Evolutionary conservation across 2,329 filamentous ascomycete genomes (phyloP), one percentile per base, ranked within the genome.

Genomic region (Drechslerella coelobrocha): DNA sequence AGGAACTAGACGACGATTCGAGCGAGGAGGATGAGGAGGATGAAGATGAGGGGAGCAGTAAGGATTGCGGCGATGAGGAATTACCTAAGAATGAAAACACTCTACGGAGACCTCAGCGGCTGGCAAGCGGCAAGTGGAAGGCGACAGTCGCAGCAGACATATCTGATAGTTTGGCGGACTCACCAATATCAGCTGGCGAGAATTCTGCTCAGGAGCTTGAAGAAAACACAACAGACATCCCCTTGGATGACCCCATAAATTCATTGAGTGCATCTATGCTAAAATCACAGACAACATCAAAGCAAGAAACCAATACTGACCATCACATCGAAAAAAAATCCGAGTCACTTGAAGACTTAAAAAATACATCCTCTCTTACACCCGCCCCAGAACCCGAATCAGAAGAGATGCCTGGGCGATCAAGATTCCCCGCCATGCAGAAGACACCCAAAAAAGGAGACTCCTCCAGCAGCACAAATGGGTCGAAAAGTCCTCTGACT

Each of bases 351-450:
- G 5, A 12, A 10, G 8, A 24, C 4, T 6, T 21, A 26, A 7
- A 60, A 14, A 41, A 19, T n/a, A 2, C 2, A n/a, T 12, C 2
- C 8, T 19, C 43, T 26, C 7, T 1, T 48, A 31, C 10, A 23
- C 10, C 21, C 2, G 24, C 12, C 26, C 7, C 17, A 19, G 17
- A 23, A 9, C 10, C 23, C 6, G 37, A 34, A 14, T n/a, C 6
- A 26, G n/a, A n/a, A 24, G 19, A 45, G 6, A 57, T 69, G 34
- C 26, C 57, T 5, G 26, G 45, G 2, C 45, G 19, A 29, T 50
- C 48, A 1, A 27, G 34, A 41, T 61, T 50, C 24, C 55, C 54
- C 27, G 41, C 31, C 2, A 54, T 50, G n/a, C 47, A 56, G 4
- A 51, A 29, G 2, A 39, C 34, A 1, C 45, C 56, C 14, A 56